These are phyloP conservation scores for Suillus plorans DNA, from an alignment of 768 basidiomycete genomes.

Conservation along the genomic window DNA sequence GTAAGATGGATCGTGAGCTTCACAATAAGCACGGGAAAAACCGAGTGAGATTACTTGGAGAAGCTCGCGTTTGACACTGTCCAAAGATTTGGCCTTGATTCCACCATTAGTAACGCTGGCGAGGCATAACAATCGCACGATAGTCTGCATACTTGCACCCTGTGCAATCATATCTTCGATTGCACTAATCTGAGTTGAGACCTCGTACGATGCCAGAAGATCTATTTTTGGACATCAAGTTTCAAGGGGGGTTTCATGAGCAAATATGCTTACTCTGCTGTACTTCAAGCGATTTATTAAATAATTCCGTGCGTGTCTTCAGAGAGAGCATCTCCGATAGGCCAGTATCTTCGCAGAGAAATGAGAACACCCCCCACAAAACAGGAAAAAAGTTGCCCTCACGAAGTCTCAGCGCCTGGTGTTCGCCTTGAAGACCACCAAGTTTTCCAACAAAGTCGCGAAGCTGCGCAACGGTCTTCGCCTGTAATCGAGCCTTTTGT, in stretches of 20 bases:
- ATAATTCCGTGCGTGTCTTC: slow-evolving; percentile 80
- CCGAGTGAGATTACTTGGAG: slow-evolving; percentile 55
- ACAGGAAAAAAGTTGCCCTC: slow-evolving; percentile 28
- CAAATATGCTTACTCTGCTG: slow-evolving; percentile 75
- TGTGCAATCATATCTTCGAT: slow-evolving; percentile 92
- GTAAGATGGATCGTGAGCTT: slow-evolving; percentile 22
- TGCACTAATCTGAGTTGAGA: slow-evolving; percentile 71
- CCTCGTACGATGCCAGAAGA: slow-evolving; percentile 90
- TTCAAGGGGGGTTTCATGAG: slow-evolving; percentile 11
- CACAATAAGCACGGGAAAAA: not conserved
- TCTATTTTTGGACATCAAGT: slow-evolving; percentile 46
- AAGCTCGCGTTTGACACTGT: slow-evolving; percentile 88
- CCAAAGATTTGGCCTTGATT: slow-evolving; percentile 82
- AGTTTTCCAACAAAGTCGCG: slow-evolving; percentile 95
- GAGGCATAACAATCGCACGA: slow-evolving; percentile 81
- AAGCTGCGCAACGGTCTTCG: slow-evolving; percentile 89
- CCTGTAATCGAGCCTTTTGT: slow-evolving; percentile 72
- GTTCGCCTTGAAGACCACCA: slow-evolving; percentile 89
- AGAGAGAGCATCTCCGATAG: slow-evolving; percentile 90
- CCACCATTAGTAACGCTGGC: slow-evolving; percentile 83
- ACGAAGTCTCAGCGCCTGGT: slow-evolving; percentile 89
- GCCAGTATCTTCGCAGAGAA: slow-evolving; percentile 69
- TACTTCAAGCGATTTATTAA: slow-evolving; percentile 90
- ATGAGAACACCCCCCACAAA: slow-evolving; percentile 10
- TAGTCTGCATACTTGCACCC: slow-evolving; percentile 76